Evolutionary conservation across 2,329 filamentous ascomycete species (phyloP).

Genomic region (Intubia oerlemansii): DNA sequence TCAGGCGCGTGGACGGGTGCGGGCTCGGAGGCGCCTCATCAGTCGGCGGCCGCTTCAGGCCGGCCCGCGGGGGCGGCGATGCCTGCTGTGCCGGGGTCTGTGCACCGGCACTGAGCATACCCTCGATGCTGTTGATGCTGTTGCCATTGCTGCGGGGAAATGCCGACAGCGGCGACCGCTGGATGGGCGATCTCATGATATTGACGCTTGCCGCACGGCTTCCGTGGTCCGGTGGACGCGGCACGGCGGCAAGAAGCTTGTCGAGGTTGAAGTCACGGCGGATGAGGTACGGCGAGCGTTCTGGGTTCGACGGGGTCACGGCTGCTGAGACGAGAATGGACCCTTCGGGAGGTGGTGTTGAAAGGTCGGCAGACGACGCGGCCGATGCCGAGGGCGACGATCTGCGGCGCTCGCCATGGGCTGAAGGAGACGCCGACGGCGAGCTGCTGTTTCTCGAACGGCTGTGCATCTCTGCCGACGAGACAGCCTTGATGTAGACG

Average conservation of each 20-base stretch:
- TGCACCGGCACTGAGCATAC: too few relatives aligned
- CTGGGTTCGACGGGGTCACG: conserved; percentile 18
- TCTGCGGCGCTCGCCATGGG: background rate
- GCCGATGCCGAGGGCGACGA: background rate
- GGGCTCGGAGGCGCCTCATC: conserved; percentile 3
- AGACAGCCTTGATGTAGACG: conserved; percentile 7
- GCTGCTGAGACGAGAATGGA: conserved; percentile 20
- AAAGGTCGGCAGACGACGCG: background rate
- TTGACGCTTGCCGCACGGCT: conserved; percentile 16
- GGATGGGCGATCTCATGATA: conserved; percentile 4
- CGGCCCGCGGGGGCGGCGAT: too few relatives aligned
- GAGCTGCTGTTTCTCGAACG: too few relatives aligned
- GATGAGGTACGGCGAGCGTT: conserved; percentile 24
- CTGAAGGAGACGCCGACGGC: too few relatives aligned
- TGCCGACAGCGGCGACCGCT: conserved; percentile 3
- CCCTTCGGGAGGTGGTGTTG: background rate
- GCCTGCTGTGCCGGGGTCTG: too few relatives aligned
- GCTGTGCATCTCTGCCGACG: too few relatives aligned
- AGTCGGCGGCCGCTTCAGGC: conserved; percentile 4
- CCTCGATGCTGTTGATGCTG: background rate
- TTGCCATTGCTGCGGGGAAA: background rate
- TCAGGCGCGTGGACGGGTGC: conserved; percentile 1
- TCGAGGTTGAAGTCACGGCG: conserved; percentile 28
- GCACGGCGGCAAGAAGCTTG: conserved; percentile 23
- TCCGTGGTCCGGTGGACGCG: conserved; percentile 21